Percentiles rank a stretch among this genome's conserved stretches.
Evolutionary conservation across 306 rosid genomes (phyloP).

Genomic region (Trichosanthes cucumerina): DNA sequence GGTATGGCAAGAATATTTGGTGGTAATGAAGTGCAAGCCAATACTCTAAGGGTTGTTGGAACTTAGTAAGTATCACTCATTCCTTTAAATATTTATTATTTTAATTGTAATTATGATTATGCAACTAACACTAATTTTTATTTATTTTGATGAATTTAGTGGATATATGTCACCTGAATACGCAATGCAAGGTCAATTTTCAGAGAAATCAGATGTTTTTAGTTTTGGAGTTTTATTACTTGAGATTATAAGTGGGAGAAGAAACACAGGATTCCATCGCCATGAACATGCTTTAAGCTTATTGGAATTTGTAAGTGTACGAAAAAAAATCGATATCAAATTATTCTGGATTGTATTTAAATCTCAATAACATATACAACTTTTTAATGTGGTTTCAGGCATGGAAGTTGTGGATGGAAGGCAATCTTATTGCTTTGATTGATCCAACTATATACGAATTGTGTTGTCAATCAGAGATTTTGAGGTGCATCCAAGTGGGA

Average conservation of each 20-base stretch:
- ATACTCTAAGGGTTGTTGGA: background rate
- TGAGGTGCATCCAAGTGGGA: slow-evolving; percentile 5
- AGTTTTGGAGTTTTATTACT: slow-evolving; percentile 6
- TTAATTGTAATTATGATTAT: background rate
- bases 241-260: slow-evolving; percentile 1
- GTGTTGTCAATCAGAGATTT: background rate
- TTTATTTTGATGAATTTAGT: background rate
- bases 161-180: background rate
- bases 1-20: background rate
- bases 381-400: background rate
- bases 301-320: background rate
- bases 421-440: background rate
- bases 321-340: background rate
- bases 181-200: slow-evolving; percentile 1
- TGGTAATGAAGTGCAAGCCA: background rate
- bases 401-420: slow-evolving; percentile 10
- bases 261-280: background rate
- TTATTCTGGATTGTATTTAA: background rate
- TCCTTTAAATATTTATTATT: background rate
- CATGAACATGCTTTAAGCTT: background rate
- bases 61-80: background rate
- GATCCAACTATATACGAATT: background rate
- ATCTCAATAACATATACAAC: background rate
- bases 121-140: too few relatives aligned
- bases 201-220: slow-evolving; percentile 5